These are phyloP conservation scores for Penicillium sp. DNA, from an alignment of 2,329 filamentous ascomycete genomes.

Conservation along the genomic window DNA sequence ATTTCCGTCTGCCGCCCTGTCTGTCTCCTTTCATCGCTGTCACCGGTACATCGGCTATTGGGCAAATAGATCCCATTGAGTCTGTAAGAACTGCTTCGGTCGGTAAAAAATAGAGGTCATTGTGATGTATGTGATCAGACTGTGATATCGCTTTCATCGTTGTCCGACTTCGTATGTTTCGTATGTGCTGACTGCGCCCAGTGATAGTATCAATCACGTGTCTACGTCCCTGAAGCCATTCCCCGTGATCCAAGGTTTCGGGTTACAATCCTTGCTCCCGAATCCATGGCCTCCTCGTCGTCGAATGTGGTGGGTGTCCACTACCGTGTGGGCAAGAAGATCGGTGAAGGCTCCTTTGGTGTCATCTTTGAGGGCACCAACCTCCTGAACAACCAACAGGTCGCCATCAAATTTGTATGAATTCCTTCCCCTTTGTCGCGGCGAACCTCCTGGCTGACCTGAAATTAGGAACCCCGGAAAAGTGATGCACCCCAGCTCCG, in stretches of 20 bases:
- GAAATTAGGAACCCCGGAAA: constrained; percentile 85
- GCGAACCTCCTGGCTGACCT: constrained; percentile 21
- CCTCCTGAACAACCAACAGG: constrained; percentile 96
- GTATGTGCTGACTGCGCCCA: constrained; percentile 18
- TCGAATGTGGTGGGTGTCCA: constrained; percentile 98
- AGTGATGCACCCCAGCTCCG: constrained; percentile 96
- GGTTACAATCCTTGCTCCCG: constrained; percentile 5
- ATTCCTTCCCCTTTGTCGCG: constrained; percentile 2
- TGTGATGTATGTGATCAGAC: constrained; percentile 12
- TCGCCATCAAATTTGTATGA: constrained; percentile 98
- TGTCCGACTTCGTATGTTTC: constrained; percentile 1
- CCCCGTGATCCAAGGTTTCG: constrained; percentile 19
- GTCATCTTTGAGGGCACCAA: constrained; percentile 99
- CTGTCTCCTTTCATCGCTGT: constrained; percentile 3
- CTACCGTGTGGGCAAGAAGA: constrained; percentile 98
- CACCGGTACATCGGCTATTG: constrained; percentile 5
- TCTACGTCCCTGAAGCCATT: constrained; percentile 17
- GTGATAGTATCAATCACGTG: constrained; percentile 20
- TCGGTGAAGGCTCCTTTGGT: constrained; percentile 96
- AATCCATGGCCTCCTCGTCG: constrained; percentile 74
- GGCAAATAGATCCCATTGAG: neutral
- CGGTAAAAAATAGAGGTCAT: constrained; percentile 3
- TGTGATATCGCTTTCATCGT: neutral
- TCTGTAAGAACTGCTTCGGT: neutral
- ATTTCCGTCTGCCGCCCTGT: neutral